A percentile compares a stretch with the other conserved stretches of the same genome.
Conservation (phyloP, 106 monocot genomes). For the Apostasia shenzhenica region DNA sequence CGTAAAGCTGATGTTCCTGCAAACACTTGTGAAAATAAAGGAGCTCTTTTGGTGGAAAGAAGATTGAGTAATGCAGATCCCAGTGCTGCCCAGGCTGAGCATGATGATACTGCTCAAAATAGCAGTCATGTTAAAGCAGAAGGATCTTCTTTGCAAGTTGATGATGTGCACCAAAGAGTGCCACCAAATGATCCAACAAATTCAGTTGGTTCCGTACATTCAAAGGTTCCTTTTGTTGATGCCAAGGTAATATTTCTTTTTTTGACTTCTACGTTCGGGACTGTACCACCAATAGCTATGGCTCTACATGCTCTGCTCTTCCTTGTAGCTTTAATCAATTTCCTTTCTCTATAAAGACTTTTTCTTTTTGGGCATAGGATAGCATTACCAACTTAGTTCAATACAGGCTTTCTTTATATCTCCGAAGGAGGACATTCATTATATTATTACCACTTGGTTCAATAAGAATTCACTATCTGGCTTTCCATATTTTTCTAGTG, state of each 20-base stretch:
- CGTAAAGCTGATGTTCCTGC: conserved; percentile 24
- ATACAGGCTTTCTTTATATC: too few species aligned
- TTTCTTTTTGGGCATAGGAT: too few species aligned
- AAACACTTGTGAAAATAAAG: conserved; percentile 26
- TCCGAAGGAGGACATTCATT: too few species aligned
- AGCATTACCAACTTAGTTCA: too few species aligned
- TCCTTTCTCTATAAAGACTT: not conserved
- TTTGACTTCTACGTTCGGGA: too few species aligned
- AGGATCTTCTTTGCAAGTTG: conserved; percentile 16
- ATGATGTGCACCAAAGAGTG: conserved; percentile 9
- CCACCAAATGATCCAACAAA: conserved; percentile 5
- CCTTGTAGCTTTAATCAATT: not conserved
- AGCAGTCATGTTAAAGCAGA: conserved; percentile 7
- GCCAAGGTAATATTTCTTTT: not conserved
- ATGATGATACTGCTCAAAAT: conserved; percentile 14
- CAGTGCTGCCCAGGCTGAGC: not conserved
- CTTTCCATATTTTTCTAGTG: too few species aligned
- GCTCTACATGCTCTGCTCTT: not conserved
- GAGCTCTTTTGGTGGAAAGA: conserved; percentile 7
- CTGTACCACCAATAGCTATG: too few species aligned
- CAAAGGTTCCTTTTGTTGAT: not conserved
- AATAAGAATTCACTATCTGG: too few species aligned
- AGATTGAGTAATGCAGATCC: conserved; percentile 6
- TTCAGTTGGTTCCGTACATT: not conserved
- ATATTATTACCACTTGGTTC: too few species aligned